These are phyloP conservation scores for Mimosa bimucronata DNA, from an alignment of 306 rosid species.

Conservation along the genomic window DNA sequence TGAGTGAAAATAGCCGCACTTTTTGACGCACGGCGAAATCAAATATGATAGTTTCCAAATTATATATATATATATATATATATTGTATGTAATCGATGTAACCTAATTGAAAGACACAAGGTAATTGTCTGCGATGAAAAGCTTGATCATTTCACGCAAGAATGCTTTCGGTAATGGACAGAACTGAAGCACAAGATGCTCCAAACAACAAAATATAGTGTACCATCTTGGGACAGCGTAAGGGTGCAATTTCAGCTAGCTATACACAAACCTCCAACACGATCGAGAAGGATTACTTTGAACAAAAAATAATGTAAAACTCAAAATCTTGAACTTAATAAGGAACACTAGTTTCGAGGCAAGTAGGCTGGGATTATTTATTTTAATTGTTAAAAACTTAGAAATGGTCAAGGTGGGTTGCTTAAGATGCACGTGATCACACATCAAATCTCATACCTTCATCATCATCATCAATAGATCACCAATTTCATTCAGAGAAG, in stretches of 20 bases:
- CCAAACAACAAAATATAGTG: neutral
- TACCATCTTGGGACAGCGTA: neutral
- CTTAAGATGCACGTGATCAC: slow-evolving; percentile 25
- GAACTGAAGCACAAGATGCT: neutral
- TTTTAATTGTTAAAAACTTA: neutral
- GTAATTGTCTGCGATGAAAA: neutral
- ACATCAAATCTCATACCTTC: neutral
- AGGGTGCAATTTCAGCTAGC: neutral
- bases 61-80: too few species aligned
- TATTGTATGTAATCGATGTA: neutral
- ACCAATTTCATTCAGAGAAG: neutral
- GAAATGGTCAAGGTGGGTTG: slow-evolving; percentile 19
- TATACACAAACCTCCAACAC: neutral
- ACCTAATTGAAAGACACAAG: neutral
- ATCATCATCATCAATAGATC: too few species aligned
- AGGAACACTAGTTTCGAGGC: neutral
- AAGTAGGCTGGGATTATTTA: neutral
- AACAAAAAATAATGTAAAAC: neutral
- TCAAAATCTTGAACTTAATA: neutral
- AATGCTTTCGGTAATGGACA: neutral
- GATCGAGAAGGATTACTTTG: neutral
- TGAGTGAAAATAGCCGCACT: slow-evolving; percentile 7
- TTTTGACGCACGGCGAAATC: neutral
- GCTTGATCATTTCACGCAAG: neutral
- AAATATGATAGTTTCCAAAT: neutral